Percentiles rank a stretch among this genome's conserved stretches.
Conservation (phyloP, 1,139 yeast genomes). For the Meyerozyma smithsonii region DNA sequence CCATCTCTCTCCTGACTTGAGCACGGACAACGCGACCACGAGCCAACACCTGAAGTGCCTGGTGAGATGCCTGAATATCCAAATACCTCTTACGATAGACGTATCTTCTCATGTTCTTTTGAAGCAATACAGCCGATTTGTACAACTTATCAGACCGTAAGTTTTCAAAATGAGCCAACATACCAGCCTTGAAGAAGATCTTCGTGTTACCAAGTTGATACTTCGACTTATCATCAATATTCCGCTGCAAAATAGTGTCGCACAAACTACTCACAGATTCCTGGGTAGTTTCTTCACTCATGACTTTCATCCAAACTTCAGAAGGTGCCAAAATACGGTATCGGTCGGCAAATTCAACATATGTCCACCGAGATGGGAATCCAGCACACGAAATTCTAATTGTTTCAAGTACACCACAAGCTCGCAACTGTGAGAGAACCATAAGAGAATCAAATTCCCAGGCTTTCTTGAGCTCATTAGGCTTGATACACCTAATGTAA, state of each 20-base stretch:
- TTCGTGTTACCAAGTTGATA: conserved; percentile 88
- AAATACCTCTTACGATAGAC: conserved; percentile 60
- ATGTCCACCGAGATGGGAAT: conserved; percentile 95
- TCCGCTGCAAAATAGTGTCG: conserved; percentile 56
- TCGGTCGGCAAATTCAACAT: conserved; percentile 87
- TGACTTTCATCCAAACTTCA: conserved; percentile 59
- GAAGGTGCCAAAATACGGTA: conserved; percentile 81
- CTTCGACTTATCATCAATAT: conserved; percentile 60
- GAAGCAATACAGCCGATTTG: conserved; percentile 77
- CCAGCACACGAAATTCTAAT: conserved; percentile 97
- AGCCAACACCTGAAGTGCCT: conserved; percentile 53
- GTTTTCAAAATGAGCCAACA: conserved; percentile 88
- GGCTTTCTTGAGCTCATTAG: conserved; percentile 88
- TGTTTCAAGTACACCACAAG: conserved; percentile 98
- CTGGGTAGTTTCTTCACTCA: conserved; percentile 52
- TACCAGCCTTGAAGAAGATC: conserved; percentile 94
- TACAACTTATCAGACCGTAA: conserved; percentile 73
- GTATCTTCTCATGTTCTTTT: conserved; percentile 73
- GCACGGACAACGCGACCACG: conserved; percentile 63
- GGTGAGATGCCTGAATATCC: conserved; percentile 51
- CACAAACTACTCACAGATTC: conserved; percentile 63
- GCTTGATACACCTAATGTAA: conserved; percentile 95
- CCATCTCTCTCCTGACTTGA: conserved; percentile 53
- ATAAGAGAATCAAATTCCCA: conserved; percentile 95
- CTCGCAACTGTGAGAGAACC: conserved; percentile 93